A percentile compares a stretch with the other conserved stretches of the same genome.
These are phyloP conservation scores for Rubroshorea leprosula DNA, from an alignment of 345 rosid species.

Conservation along the genomic window DNA sequence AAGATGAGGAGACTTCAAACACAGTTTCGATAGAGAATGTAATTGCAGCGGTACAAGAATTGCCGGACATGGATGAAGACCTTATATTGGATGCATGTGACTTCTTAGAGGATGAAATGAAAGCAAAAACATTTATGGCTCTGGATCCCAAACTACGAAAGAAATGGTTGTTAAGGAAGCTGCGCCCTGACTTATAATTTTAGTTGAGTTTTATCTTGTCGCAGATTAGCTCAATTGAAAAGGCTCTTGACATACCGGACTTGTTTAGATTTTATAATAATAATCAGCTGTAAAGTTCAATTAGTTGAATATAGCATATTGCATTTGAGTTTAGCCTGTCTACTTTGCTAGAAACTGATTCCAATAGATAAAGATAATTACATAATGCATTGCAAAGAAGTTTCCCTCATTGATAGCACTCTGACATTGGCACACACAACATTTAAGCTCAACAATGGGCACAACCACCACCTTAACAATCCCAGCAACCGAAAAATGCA, in stretches of 20 bases:
- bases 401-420: too few relatives aligned
- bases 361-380: too few relatives aligned
- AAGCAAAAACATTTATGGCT: constrained; percentile 77
- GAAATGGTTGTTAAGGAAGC: constrained; percentile 82
- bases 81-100: constrained; percentile 87
- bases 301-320: neutral
- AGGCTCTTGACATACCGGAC: neutral
- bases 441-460: too few relatives aligned
- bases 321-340: neutral
- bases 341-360: too few relatives aligned
- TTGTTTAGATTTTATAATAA: neutral
- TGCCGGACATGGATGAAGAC: constrained; percentile 83
- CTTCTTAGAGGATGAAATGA: constrained; percentile 71
- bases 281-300: neutral
- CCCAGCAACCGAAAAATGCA: too few relatives aligned
- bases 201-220: neutral
- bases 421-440: too few relatives aligned
- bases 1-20: constrained; percentile 26
- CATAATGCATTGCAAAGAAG: too few relatives aligned
- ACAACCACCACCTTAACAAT: too few relatives aligned
- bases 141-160: constrained; percentile 63
- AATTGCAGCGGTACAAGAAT: constrained; percentile 59
- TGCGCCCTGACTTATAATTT: constrained; percentile 35
- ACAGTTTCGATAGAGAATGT: constrained; percentile 45
- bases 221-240: neutral